Base-by-base conservation (phyloP, 257 asterid species). In the Gynochthodes officinalis region DNA sequence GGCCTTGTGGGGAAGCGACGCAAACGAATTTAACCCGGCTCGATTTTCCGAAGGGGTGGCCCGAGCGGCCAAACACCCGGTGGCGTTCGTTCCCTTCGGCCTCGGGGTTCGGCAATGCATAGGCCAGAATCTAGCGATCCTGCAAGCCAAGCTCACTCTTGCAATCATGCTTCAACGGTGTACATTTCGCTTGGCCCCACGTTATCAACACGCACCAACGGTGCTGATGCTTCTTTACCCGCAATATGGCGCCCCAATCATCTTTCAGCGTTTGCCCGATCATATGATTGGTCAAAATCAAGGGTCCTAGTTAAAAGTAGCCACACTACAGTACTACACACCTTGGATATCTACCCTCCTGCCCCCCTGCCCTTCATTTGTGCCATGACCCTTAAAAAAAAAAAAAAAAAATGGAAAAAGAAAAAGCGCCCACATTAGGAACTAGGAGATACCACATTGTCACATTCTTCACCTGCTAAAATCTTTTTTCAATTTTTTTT, bases 171-270 rank as follows among this genome's bases (percentile, higher is more conserved):
- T 84, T 25, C 82, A 67, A 42, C 82, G 88, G 16, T 81, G 39
- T 37, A 53, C 70, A 18, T 67, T 81, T 48, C 67, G 77, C 16
- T 46, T 84, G 64, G 82, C 88, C 30, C 80, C 86, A 59, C 80
- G 63, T 12, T 84, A 84, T 74, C 78, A 78, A 52, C 88, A 84
- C 15, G 88, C 88, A 1, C 88, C 88, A 0, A 84, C 84, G 15
- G 88, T 84, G 14, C n/a, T 78, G 79, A 84, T 84, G 88, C 86
- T 84, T 57, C 78, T 84, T 7, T 55, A 81, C 64, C 88, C 88
- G 3, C 88, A 84, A 54, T 81, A 73, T 25, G 88, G 88, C n/a
- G 88, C 88, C 28, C 85, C 84, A 4, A 10, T 84, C 63, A 68
- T 81, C 61, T 84, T 81, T 55, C 72, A 62, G 42, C 87, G 71